Evolutionary conservation across 208 protist genomes (phyloP).

Genomic region (Borovskyia barvae): DNA sequence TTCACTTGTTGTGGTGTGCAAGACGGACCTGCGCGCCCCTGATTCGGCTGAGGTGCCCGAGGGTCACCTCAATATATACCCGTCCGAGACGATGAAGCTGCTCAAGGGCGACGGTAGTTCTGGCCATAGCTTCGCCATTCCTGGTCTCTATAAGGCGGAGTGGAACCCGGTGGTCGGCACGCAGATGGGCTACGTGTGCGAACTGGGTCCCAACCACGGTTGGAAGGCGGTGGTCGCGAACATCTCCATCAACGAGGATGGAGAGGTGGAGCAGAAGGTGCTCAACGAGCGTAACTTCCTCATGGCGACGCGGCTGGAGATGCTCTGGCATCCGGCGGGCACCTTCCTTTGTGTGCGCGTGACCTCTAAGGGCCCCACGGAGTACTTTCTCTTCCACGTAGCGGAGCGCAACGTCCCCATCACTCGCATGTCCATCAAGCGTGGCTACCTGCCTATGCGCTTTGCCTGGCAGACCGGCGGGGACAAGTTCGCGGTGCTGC

Average conservation of each 20-base stretch:
- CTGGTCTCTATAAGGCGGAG: constrained; percentile 79
- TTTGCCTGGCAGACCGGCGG: constrained; percentile 87
- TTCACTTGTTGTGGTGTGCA: constrained; percentile 78
- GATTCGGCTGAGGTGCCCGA: constrained; percentile 26
- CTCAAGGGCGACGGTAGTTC: constrained; percentile 45
- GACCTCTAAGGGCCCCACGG: constrained; percentile 46
- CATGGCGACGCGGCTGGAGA: constrained; percentile 68
- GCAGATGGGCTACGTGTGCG: constrained; percentile 76
- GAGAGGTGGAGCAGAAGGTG: constrained; percentile 67
- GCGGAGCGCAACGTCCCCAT: constrained; percentile 52
- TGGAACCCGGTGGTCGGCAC: constrained; percentile 80
- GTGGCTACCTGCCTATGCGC: constrained; percentile 59
- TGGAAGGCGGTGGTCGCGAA: constrained; percentile 81
- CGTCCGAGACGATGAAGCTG: constrained; percentile 71
- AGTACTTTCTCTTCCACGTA: constrained; percentile 85
- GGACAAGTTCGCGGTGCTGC: constrained; percentile 79
- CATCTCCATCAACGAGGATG: constrained; percentile 66
- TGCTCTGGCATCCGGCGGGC: constrained; percentile 88
- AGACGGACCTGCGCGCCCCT: constrained; percentile 48
- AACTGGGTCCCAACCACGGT: constrained; percentile 54
- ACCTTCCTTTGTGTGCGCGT: constrained; percentile 84
- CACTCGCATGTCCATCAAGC: constrained; percentile 69
- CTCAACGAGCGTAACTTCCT: constrained; percentile 83
- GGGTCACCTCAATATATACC: constrained; percentile 79
- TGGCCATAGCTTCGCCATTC: constrained; percentile 64